A percentile compares a stretch with the other conserved stretches of the same genome.
These are phyloP conservation scores for Moricandia arvensis DNA, from an alignment of 345 rosid genomes.

Conservation along the genomic window DNA sequence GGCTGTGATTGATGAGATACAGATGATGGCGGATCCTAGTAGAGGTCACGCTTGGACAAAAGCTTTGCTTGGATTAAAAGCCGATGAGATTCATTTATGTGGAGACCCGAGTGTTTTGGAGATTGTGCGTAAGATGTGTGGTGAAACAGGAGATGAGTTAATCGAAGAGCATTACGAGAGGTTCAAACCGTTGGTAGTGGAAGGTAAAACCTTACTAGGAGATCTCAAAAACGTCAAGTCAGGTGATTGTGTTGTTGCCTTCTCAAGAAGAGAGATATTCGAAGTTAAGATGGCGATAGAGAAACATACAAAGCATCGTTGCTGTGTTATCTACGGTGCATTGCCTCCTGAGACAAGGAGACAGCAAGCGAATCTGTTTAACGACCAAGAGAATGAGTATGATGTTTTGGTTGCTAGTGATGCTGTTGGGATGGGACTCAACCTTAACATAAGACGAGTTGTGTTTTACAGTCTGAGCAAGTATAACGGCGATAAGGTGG, in stretches of 20 bases:
- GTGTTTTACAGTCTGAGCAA: slow-evolving; percentile 72
- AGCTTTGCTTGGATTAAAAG: slow-evolving; percentile 87
- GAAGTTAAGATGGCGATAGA: slow-evolving; percentile 90
- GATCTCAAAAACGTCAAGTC: slow-evolving; percentile 70
- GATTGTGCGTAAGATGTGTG: slow-evolving; percentile 75
- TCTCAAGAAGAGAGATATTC: slow-evolving; percentile 91
- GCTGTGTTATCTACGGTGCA: slow-evolving; percentile 95
- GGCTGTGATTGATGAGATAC: slow-evolving; percentile 92
- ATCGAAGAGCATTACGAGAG: slow-evolving; percentile 76
- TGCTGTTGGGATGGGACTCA: slow-evolving; percentile 97
- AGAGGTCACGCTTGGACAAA: slow-evolving; percentile 95
- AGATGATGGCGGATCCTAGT: slow-evolving; percentile 72
- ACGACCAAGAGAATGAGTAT: slow-evolving; percentile 79
- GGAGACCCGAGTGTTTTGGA: slow-evolving; percentile 93
- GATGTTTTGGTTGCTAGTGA: slow-evolving; percentile 97
- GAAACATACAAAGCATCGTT: slow-evolving; percentile 74
- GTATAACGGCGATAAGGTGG: slow-evolving; percentile 80
- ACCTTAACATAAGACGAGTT: slow-evolving; percentile 88
- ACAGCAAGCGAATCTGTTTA: slow-evolving; percentile 88
- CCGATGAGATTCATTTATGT: slow-evolving; percentile 93
- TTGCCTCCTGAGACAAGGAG: slow-evolving; percentile 93
- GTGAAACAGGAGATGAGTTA: slow-evolving; percentile 87
- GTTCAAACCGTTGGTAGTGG: slow-evolving; percentile 86
- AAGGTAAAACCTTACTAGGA: slow-evolving; percentile 80
- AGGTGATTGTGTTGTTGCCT: slow-evolving; percentile 92